Base-by-base conservation (phyloP, 2,329 filamentous ascomycete species). In the Sarocladiaceae sp. region DNA sequence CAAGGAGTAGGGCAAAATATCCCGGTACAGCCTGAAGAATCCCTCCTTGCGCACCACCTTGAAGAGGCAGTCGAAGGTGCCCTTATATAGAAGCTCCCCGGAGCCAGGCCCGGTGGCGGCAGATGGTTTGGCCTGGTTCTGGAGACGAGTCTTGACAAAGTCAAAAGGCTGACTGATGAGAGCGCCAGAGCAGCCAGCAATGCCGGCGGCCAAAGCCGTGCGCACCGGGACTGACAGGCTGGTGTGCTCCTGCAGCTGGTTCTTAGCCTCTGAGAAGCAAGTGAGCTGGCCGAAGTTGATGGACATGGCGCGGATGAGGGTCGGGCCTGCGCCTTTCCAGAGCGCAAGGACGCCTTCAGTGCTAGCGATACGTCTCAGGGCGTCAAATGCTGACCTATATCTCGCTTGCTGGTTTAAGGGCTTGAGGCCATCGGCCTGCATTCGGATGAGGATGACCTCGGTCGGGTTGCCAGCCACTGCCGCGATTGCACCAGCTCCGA, bases 131-230 rank as follows among this genome's bases (percentile, higher is more conserved):
- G 35, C 35, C 69, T 87, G 84, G 67, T 86, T 86, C 71, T 87
- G 84, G 63, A 88, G 64, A 55, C 84, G 72, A 20, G 84, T 88
- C 77, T 88, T 88, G 69, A 88, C 78, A 62, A 88, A 88, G 66
- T 88, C 85, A 61, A 88, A 88, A 1, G 85, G 85, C 64, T 87
- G 65, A 20, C 78, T 83, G 60, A 88, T 79, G 74, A 87, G 87
- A 57, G 77, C 81, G 13, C 84, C 85, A 60, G 87, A 87, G 72
- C 88, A 87, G 1, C 85, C 85, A 1, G 85, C 85, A 55, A 87
- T 76, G 4, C 77, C 83, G 3, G 78, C 82, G 0, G 84, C 84
- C 0, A 82, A 77, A 53, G 87, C 73, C 0, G 83, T 85, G 64
- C 85, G 80, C 37, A 68, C 71, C 54, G 74, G 70, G 6, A 74